Conservation (phyloP, 1,139 yeast genomes). For the Kurtzmaniella natalensis region DNA sequence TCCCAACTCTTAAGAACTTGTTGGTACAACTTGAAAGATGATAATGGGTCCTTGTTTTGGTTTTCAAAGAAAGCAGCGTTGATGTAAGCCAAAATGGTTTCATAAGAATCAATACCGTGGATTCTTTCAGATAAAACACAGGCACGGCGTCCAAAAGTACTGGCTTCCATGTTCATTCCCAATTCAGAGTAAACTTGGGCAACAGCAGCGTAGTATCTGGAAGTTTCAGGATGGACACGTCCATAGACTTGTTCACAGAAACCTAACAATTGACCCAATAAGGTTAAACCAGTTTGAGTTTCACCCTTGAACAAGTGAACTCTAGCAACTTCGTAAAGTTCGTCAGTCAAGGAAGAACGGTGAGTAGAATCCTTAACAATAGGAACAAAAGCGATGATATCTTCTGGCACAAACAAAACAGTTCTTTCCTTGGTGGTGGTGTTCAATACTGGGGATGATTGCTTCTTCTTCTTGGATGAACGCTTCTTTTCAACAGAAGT, state of each 20-base stretch:
- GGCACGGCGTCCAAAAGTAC: slow-evolving; percentile 67
- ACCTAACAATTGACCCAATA: slow-evolving; percentile 66
- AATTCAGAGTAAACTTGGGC: slow-evolving; percentile 67
- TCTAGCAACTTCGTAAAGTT: slow-evolving; percentile 71
- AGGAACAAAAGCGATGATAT: slow-evolving; percentile 69
- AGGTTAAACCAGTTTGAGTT: slow-evolving; percentile 47
- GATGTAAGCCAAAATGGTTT: slow-evolving; percentile 66
- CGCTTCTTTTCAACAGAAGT: slow-evolving; percentile 9
- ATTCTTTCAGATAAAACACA: slow-evolving; percentile 74
- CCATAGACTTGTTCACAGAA: slow-evolving; percentile 86
- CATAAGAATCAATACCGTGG: slow-evolving; percentile 75
- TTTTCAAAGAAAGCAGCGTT: slow-evolving; percentile 75
- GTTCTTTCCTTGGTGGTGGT: slow-evolving; percentile 20
- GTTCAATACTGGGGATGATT: slow-evolving; percentile 21
- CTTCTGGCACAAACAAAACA: slow-evolving; percentile 52
- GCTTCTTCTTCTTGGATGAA: slow-evolving; percentile 36
- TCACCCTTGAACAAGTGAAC: slow-evolving; percentile 41
- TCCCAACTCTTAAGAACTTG: slow-evolving; percentile 60
- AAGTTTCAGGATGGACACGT: slow-evolving; percentile 72
- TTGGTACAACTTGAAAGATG: slow-evolving; percentile 59
- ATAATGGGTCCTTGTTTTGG: slow-evolving; percentile 51
- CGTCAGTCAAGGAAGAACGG: slow-evolving; percentile 67
- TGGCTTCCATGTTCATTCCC: slow-evolving; percentile 56
- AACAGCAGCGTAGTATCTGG: slow-evolving; percentile 60
- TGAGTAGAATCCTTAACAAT: slow-evolving; percentile 66